Conservation (phyloP, 805 yeast genomes). For the Saccharomyces eubayanus region DNA sequence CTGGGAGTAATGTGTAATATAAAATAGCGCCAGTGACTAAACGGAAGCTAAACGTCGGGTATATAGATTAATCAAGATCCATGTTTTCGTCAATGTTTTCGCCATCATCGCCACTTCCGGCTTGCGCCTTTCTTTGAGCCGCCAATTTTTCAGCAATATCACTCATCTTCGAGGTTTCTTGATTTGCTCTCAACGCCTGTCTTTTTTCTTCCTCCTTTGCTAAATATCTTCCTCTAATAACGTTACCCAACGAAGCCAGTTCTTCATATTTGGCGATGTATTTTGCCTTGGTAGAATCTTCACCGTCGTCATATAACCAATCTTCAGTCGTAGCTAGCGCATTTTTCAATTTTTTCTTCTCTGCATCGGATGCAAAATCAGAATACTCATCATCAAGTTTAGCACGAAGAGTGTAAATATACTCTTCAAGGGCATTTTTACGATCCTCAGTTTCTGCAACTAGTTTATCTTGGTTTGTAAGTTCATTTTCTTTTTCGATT, state of each 20-base stretch:
- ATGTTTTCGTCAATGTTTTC: conserved; percentile 19
- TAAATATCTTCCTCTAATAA: conserved; percentile 89
- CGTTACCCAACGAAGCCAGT: conserved; percentile 87
- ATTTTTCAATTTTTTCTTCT: conserved; percentile 68
- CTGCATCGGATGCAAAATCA: conserved; percentile 82
- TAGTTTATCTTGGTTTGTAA: conserved; percentile 86
- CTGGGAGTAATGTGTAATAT: not conserved
- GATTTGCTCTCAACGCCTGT: conserved; percentile 77
- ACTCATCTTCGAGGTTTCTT: conserved; percentile 78
- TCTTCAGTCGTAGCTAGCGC: conserved; percentile 85
- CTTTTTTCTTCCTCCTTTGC: conserved; percentile 93
- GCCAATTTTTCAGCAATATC: conserved; percentile 77
- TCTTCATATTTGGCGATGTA: conserved; percentile 98
- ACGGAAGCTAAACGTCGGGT: not conserved
- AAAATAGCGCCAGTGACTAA: not conserved
- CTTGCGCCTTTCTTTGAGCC: conserved; percentile 60
- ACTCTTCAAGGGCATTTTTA: conserved; percentile 97
- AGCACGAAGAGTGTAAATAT: conserved; percentile 94
- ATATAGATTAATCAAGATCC: not conserved
- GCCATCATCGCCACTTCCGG: conserved; percentile 34
- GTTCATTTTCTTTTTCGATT: conserved; percentile 75
- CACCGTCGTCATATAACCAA: conserved; percentile 97
- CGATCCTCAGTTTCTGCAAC: conserved; percentile 98
- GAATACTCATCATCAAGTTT: conserved; percentile 89
- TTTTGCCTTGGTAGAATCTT: conserved; percentile 91